Conservation (phyloP, 2,329 filamentous ascomycete genomes). For the Proliferodiscus dingleyae region DNA sequence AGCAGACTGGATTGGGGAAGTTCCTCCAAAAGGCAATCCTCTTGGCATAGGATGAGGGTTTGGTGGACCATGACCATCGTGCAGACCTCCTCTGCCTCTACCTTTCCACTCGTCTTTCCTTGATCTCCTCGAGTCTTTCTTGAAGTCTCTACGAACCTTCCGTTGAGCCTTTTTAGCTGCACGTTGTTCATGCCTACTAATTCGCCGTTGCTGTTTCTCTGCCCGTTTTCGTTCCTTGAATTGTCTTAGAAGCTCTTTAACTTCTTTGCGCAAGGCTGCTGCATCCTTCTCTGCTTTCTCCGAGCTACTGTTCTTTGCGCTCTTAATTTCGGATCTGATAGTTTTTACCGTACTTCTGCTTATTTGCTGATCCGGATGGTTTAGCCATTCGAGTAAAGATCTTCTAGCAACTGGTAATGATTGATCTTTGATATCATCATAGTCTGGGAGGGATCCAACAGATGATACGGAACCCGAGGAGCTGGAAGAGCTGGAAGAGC, state of each 20-base stretch:
- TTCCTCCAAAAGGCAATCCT: conserved; percentile 15
- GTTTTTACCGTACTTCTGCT: conserved; percentile 41
- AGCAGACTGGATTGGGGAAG: conserved; percentile 8
- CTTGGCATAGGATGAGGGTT: background rate
- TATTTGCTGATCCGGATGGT: conserved; percentile 44
- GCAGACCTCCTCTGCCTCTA: background rate
- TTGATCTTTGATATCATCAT: conserved; percentile 44
- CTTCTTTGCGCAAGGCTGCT: conserved; percentile 38
- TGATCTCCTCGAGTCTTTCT: conserved; percentile 29
- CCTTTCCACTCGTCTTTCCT: conserved; percentile 30
- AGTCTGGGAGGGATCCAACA: conserved; percentile 50
- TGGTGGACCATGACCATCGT: background rate
- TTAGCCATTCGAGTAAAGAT: conserved; percentile 45
- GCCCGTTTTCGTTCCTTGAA: conserved; percentile 40
- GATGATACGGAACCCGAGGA: conserved; percentile 35
- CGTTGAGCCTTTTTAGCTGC: conserved; percentile 10
- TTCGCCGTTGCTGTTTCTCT: conserved; percentile 31
- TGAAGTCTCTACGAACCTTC: conserved; percentile 16
- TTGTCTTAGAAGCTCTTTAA: conserved; percentile 40
- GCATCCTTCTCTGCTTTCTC: conserved; percentile 28
- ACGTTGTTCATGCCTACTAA: conserved; percentile 16
- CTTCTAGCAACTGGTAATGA: conserved; percentile 45
- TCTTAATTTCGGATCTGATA: conserved; percentile 41
- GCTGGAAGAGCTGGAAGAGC: conserved; percentile 31
- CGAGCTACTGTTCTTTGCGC: conserved; percentile 27